Evolutionary conservation across 352 stramenopile species (phyloP).

Genomic region (Thalassiosira exigua): DNA sequence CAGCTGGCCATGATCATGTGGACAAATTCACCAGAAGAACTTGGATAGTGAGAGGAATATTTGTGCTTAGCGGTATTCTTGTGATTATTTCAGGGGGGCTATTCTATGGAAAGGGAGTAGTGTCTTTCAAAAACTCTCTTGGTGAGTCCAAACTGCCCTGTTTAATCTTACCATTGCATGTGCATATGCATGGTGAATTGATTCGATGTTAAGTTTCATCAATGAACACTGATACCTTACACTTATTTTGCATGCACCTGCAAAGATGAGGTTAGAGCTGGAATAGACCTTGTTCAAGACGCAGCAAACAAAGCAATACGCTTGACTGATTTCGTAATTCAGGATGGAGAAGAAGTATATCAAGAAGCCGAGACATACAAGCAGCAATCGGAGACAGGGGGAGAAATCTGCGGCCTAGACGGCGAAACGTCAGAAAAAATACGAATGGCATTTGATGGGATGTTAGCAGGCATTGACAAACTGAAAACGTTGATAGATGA

Average conservation of each 20-base stretch:
- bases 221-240: background rate
- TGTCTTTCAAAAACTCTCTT: slow-evolving; percentile 35
- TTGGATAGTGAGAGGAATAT: slow-evolving; percentile 22
- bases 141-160: slow-evolving; percentile 11
- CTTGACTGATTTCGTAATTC: slow-evolving; percentile 1
- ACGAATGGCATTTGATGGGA: background rate
- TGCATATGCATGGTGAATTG: too few relatives aligned
- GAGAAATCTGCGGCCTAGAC: slow-evolving; percentile 21
- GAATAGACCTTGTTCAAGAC: slow-evolving; percentile 14
- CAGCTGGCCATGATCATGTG: background rate
- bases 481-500: slow-evolving; percentile 14
- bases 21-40: slow-evolving; percentile 44
- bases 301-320: background rate
- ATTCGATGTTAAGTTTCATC: slow-evolving; percentile 1
- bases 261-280: background rate
- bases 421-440: slow-evolving; percentile 28
- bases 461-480: slow-evolving; percentile 15
- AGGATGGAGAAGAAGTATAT: background rate
- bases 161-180: background rate
- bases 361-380: background rate
- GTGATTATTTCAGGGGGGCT: slow-evolving; percentile 41
- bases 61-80: slow-evolving; percentile 37
- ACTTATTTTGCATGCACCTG: background rate
- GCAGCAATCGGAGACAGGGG: background rate
- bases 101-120: slow-evolving; percentile 43